Conservation (phyloP, 139 green algal genomes). For the Ettlia oleoabundans region DNA sequence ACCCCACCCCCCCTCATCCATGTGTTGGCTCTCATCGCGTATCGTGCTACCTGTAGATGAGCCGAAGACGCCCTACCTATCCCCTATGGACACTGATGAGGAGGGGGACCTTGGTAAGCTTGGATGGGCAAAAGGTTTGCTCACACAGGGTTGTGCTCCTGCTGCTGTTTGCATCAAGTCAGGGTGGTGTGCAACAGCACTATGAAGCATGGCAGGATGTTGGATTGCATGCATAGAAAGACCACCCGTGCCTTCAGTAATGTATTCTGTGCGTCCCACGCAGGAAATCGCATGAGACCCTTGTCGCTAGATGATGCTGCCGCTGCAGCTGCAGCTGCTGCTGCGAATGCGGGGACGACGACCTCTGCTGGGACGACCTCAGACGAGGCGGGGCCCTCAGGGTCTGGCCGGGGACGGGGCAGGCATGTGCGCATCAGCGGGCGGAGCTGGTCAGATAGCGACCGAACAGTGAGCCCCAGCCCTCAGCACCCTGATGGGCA, state of each 20-base stretch:
- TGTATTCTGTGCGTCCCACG: no score
- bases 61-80: conserved; percentile 56
- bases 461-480: conserved; percentile 25
- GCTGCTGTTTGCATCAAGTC: no score
- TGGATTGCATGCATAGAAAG: no score
- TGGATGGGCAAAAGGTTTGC: no score
- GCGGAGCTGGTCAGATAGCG: conserved; percentile 22
- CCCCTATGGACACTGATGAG: conserved; percentile 45
- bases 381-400: not conserved
- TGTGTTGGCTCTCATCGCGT: no score
- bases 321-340: not conserved
- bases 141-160: no score
- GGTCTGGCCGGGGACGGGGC: not conserved
- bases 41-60: conserved; percentile 27
- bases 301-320: conserved; percentile 36
- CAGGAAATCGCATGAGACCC: conserved; percentile 27
- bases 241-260: no score
- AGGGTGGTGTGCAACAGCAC: no score
- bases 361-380: not conserved
- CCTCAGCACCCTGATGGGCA: conserved; percentile 15
- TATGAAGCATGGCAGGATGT: no score
- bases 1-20: no score
- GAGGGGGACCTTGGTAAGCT: conserved; percentile 32
- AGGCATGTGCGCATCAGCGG: conserved; percentile 30
- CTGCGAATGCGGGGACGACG: not conserved